A percentile compares a stretch with the other conserved stretches of the same genome.
phyloP scores from a whole-genome alignment of 179 eudicot genomes.

The Camellia oleifera region DNA sequence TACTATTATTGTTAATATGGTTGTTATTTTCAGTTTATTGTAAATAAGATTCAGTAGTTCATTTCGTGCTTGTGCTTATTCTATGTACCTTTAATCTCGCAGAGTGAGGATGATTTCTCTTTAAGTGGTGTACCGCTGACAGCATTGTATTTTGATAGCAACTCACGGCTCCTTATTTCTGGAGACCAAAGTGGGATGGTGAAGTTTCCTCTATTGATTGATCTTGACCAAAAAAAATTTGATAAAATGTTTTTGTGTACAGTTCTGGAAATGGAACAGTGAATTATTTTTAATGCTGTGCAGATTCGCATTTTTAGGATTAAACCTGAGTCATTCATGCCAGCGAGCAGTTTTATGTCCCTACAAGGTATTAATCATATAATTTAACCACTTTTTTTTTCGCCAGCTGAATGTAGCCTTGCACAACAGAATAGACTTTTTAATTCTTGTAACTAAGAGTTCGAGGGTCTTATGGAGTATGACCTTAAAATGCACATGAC shows the following conservation, averaged over 20 bases:
- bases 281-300: slow-evolving; percentile 10
- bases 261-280: not conserved
- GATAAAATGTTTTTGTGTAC: not conserved
- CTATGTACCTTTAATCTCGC: slow-evolving; percentile 14
- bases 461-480: not conserved
- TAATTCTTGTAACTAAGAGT: not conserved
- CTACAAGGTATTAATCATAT: slow-evolving; percentile 47
- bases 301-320: slow-evolving; percentile 78
- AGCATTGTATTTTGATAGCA: slow-evolving; percentile 50
- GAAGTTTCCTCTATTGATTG: slow-evolving; percentile 14
- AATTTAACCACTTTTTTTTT: not conserved
- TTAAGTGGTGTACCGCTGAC: slow-evolving; percentile 62
- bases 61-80: slow-evolving; percentile 7
- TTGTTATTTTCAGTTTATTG: too few relatives aligned
- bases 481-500: not conserved
- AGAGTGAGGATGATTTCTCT: slow-evolving; percentile 67
- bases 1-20: too few relatives aligned
- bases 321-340: slow-evolving; percentile 66
- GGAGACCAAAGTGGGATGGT: slow-evolving; percentile 95
- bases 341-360: slow-evolving; percentile 53
- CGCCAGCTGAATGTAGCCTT: not conserved
- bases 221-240: not conserved
- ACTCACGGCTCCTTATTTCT: slow-evolving; percentile 55
- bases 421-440: not conserved
- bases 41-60: not conserved